A percentile compares a stretch with the other conserved stretches of the same genome.
phyloP scores from a whole-genome alignment of 2,329 filamentous ascomycete genomes.

The Aspergillus neotritici region DNA sequence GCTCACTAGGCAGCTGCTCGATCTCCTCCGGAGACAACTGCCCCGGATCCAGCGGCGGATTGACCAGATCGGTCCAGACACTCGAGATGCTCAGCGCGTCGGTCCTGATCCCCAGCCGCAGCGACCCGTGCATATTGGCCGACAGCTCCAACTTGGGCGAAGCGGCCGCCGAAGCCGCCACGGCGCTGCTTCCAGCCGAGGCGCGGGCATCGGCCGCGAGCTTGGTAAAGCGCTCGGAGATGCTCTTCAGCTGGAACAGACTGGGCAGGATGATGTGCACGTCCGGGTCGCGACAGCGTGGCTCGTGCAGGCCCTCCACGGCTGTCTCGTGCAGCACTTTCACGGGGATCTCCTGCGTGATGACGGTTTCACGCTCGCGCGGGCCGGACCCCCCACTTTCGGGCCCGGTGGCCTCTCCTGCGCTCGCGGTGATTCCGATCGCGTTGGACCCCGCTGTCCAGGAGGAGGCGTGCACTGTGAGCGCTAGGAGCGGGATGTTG shows the following conservation, averaged over 20 bases:
- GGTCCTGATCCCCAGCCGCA: slow-evolving; percentile 73
- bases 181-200: slow-evolving; percentile 25
- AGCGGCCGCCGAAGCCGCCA: slow-evolving; percentile 16
- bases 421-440: slow-evolving; percentile 39
- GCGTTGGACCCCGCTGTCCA: slow-evolving; percentile 49
- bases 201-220: slow-evolving; percentile 44
- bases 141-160: slow-evolving; percentile 71
- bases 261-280: slow-evolving; percentile 89
- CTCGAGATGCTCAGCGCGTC: slow-evolving; percentile 81
- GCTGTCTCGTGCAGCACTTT: slow-evolving; percentile 76
- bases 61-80: slow-evolving; percentile 77
- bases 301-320: slow-evolving; percentile 92
- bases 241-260: slow-evolving; percentile 80
- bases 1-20: slow-evolving; percentile 73
- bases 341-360: slow-evolving; percentile 95
- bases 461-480: slow-evolving; percentile 71
- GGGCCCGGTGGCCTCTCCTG: not conserved
- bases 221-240: slow-evolving; percentile 92
- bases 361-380: slow-evolving; percentile 78
- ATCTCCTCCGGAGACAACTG: slow-evolving; percentile 62
- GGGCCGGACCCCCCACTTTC: slow-evolving; percentile 44
- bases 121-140: slow-evolving; percentile 88
- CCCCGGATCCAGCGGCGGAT: slow-evolving; percentile 77
- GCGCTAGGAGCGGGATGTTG: slow-evolving; percentile 73
- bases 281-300: slow-evolving; percentile 81